Percentiles rank a stretch among this genome's conserved stretches.
phyloP scores from a whole-genome alignment of 2,329 filamentous ascomycete genomes.

The Fusarium fujikuroi region DNA sequence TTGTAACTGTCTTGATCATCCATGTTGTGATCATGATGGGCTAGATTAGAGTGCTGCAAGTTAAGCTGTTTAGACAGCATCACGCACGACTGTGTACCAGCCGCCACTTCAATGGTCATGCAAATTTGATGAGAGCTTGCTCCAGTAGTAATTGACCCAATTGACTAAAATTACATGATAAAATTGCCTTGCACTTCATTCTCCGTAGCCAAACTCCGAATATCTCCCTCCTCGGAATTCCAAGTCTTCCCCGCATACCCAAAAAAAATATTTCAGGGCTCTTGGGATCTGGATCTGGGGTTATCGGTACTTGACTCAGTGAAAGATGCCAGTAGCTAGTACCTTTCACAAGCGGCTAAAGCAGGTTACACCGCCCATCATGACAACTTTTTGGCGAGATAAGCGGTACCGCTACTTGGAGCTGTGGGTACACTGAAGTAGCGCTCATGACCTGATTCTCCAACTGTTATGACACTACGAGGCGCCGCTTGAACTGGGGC shows the following conservation, averaged over 20 bases:
- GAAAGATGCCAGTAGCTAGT: slow-evolving; percentile 4
- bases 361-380: neutral
- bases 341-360: slow-evolving; percentile 10
- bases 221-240: slow-evolving; percentile 22
- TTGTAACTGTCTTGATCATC: neutral
- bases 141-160: neutral
- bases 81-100: neutral
- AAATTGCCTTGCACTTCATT: slow-evolving; percentile 9
- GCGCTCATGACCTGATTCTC: slow-evolving; percentile 27
- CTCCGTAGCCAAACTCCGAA: slow-evolving; percentile 26
- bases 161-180: slow-evolving; percentile 24
- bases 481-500: slow-evolving; percentile 23
- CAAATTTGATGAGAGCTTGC: neutral
- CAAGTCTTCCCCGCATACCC: slow-evolving; percentile 28
- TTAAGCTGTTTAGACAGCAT: neutral
- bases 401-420: slow-evolving; percentile 8
- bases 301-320: slow-evolving; percentile 38
- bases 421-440: slow-evolving; percentile 2
- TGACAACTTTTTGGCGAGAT: slow-evolving; percentile 22
- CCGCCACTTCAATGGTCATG: neutral
- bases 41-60: neutral
- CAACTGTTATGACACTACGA: slow-evolving; percentile 28
- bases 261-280: slow-evolving; percentile 9
- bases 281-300: slow-evolving; percentile 16
- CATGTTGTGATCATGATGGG: slow-evolving; percentile 15